Evolutionary conservation across 2,329 filamentous ascomycete species (phyloP).

Genomic region (Ustilaginoidea virens): DNA sequence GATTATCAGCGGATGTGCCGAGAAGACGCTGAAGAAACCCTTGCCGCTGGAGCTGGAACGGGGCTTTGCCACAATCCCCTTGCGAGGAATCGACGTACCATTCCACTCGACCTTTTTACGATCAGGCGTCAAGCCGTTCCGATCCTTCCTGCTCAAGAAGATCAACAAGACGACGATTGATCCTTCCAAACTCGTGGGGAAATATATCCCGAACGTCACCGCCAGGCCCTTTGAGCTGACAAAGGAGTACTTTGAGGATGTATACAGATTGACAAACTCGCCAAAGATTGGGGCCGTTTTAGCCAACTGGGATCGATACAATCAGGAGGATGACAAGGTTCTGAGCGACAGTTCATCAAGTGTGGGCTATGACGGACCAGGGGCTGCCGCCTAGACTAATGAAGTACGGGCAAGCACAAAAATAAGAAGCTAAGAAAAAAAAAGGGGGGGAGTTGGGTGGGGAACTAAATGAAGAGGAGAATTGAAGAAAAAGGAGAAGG

Average conservation of each 20-base stretch:
- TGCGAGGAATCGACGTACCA: conserved; percentile 93
- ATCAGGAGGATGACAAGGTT: conserved; percentile 30
- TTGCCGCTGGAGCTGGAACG: conserved; percentile 79
- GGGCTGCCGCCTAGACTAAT: conserved; percentile 23
- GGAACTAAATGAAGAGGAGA: neutral
- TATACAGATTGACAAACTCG: conserved; percentile 83
- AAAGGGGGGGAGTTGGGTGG: neutral
- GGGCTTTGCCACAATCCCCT: conserved; percentile 91
- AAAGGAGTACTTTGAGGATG: conserved; percentile 98
- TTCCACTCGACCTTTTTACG: conserved; percentile 99
- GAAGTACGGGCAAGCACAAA: conserved; percentile 2
- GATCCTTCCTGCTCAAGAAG: conserved; percentile 97
- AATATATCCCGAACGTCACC: conserved; percentile 98
- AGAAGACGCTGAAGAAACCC: conserved; percentile 79
- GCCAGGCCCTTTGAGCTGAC: conserved; percentile 89
- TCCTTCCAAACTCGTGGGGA: conserved; percentile 88
- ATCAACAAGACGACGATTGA: conserved; percentile 99
- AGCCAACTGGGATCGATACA: conserved; percentile 72
- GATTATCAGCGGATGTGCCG: conserved; percentile 79
- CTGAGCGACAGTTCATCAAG: conserved; percentile 25
- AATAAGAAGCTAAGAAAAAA: neutral
- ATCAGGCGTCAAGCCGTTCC: conserved; percentile 97
- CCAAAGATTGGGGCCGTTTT: conserved; percentile 63
- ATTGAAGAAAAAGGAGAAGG: too few species aligned
- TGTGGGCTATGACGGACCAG: conserved; percentile 24